These are phyloP conservation scores for Erysimum cheiranthoides DNA, from an alignment of 345 rosid genomes.

Conservation along the genomic window DNA sequence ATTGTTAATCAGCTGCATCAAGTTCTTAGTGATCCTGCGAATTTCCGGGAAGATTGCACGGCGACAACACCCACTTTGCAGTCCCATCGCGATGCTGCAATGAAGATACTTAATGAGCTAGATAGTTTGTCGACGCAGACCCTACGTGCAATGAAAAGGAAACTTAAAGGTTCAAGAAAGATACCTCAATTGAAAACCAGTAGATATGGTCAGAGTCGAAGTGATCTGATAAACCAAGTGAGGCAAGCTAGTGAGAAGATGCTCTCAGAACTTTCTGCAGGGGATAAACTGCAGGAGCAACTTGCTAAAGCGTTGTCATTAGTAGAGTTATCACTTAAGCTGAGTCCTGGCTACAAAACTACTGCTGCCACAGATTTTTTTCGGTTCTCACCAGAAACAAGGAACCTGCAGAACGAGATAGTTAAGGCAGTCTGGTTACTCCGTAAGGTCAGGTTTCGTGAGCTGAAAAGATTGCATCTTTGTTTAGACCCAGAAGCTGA, in stretches of 20 bases:
- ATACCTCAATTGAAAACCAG: conserved; percentile 47
- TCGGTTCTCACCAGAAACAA: conserved; percentile 59
- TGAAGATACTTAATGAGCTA: conserved; percentile 57
- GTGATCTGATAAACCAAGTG: conserved; percentile 51
- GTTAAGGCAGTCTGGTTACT: conserved; percentile 71
- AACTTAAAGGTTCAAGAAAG: conserved; percentile 56
- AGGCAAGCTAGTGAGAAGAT: conserved; percentile 53
- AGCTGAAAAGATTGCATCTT: conserved; percentile 61
- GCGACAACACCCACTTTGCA: conserved; percentile 42
- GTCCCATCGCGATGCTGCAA: conserved; percentile 52
- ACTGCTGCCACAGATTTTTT: conserved; percentile 45
- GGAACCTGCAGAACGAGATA: conserved; percentile 68
- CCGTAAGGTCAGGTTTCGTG: conserved; percentile 51
- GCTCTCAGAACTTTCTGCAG: conserved; percentile 64
- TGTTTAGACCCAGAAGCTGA: conserved; percentile 61
- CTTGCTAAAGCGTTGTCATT: conserved; percentile 77
- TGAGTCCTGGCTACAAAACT: conserved; percentile 50
- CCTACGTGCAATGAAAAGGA: conserved; percentile 72
- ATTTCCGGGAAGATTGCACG: conserved; percentile 50
- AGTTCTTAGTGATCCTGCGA: conserved; percentile 56
- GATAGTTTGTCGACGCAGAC: conserved; percentile 58
- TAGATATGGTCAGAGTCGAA: conserved; percentile 49
- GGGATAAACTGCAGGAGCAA: conserved; percentile 56
- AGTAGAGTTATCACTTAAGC: conserved; percentile 63
- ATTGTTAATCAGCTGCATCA: conserved; percentile 50